These are phyloP conservation scores for Saccharomyces hybrid DNA, from an alignment of 1,139 yeast species.

Conservation along the genomic window DNA sequence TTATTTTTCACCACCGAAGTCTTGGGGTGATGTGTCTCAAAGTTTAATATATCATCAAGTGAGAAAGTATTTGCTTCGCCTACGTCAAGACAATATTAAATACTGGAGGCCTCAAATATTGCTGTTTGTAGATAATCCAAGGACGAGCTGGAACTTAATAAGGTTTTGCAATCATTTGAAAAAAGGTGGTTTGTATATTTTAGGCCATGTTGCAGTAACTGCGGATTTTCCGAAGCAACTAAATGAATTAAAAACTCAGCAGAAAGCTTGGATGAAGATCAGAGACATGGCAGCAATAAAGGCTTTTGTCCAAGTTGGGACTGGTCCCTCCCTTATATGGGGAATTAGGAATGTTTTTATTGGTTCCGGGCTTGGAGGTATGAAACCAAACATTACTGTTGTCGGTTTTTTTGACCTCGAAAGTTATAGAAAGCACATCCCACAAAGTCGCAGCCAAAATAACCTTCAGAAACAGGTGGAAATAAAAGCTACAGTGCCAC, in stretches of 20 bases:
- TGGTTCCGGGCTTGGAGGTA: constrained; percentile 94
- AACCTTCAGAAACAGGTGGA: background rate
- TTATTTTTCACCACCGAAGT: constrained; percentile 85
- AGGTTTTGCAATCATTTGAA: constrained; percentile 91
- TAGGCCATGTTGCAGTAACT: constrained; percentile 78
- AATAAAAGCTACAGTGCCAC: constrained; percentile 6
- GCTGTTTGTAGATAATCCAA: constrained; percentile 79
- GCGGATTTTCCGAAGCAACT: constrained; percentile 52
- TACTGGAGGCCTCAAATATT: constrained; percentile 96
- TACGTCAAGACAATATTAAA: constrained; percentile 86
- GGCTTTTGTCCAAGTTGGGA: constrained; percentile 88
- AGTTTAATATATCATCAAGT: constrained; percentile 92
- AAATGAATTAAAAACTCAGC: constrained; percentile 63
- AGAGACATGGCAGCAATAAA: constrained; percentile 72
- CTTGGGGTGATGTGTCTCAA: constrained; percentile 97
- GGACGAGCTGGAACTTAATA: constrained; percentile 84
- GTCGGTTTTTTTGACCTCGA: constrained; percentile 67
- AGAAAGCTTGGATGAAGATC: constrained; percentile 73
- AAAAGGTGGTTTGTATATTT: constrained; percentile 85
- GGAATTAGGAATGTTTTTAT: constrained; percentile 89
- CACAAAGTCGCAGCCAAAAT: constrained; percentile 9
- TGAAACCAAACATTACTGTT: constrained; percentile 93
- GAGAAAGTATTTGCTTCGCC: constrained; percentile 72
- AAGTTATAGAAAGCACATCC: constrained; percentile 1
- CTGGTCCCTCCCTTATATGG: constrained; percentile 86